These are phyloP conservation scores for Ustilago esculenta DNA, from an alignment of 1,284 basidiomycete species.

Conservation along the genomic window DNA sequence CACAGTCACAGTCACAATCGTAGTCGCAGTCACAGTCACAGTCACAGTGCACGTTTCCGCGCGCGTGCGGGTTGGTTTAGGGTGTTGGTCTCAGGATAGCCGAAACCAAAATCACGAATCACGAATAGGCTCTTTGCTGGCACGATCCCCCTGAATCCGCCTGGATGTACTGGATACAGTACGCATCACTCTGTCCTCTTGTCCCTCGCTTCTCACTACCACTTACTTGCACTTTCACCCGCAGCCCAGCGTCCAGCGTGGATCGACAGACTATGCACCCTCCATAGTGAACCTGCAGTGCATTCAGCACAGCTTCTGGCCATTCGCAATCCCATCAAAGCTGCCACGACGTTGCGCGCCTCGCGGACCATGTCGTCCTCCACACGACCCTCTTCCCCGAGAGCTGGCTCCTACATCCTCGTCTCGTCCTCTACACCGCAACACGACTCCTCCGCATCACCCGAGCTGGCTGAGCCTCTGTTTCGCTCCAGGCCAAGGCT, in stretches of 20 bases:
- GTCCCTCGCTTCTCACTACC: no score
- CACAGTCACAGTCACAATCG: no score
- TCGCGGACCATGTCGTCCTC: conserved; percentile 33
- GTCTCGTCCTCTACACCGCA: conserved; percentile 25
- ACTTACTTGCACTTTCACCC: no score
- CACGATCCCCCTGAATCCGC: conserved; percentile 10
- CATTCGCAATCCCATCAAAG: neutral
- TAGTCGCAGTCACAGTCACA: no score
- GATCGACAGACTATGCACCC: conserved; percentile 6
- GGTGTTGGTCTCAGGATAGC: conserved; percentile 22
- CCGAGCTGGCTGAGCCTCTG: neutral
- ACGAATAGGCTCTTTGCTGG: conserved; percentile 7
- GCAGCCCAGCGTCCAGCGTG: no score
- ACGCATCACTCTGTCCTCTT: no score
- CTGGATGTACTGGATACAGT: no score
- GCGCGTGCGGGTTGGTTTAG: conserved; percentile 1
- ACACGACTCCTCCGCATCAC: neutral
- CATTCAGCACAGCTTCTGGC: neutral
- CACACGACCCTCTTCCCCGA: conserved; percentile 15
- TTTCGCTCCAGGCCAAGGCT: conserved; percentile 16
- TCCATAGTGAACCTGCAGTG: conserved; percentile 7
- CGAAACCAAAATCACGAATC: neutral
- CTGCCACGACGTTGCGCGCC: no score
- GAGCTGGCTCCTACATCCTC: conserved; percentile 41
- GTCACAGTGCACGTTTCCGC: no score